Base-by-base conservation (phyloP, 1,284 basidiomycete species). In the Mycena citricolor region DNA sequence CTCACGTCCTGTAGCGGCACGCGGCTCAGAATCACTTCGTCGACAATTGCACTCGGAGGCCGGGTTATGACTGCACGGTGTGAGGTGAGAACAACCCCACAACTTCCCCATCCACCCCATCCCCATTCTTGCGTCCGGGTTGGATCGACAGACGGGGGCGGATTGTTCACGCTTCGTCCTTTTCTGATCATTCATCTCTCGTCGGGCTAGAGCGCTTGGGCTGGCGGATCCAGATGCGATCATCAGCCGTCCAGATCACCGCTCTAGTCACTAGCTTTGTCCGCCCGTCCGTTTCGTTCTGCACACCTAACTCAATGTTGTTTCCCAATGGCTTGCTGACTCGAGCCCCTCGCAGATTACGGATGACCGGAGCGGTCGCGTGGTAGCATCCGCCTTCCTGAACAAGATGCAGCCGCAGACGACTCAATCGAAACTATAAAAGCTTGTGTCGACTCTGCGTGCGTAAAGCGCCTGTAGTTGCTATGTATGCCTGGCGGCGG, bases 391-490 rank as follows among this genome's bases (percentile, higher is more conserved):
- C 2, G 79, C 77, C 0, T 74, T 79, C 49, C 61, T 83, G 38
- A 83, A 74, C 64, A 83, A 83, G 62, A 85, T 83, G 81, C 81
- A 84, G 54, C 82, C 82, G n/a, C n/a, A n/a, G n/a, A n/a, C n/a
- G n/a, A n/a, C n/a, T n/a, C n/a, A n/a, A n/a, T n/a, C n/a, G n/a
- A n/a, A n/a, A n/a, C n/a, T n/a, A n/a, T n/a, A n/a, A n/a, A n/a
- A n/a, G n/a, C n/a, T n/a, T n/a, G n/a, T n/a, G n/a, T n/a, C n/a
- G n/a, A n/a, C n/a, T n/a, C n/a, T n/a, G n/a, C n/a, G n/a, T n/a
- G n/a, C n/a, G n/a, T n/a, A n/a, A n/a, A n/a, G n/a, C n/a, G n/a
- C n/a, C n/a, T n/a, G n/a, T n/a, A n/a, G n/a, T n/a, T n/a, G n/a
- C n/a, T n/a, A n/a, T n/a, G n/a, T n/a, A n/a, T n/a, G n/a, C n/a